phyloP scores from a whole-genome alignment of 1,284 basidiomycete genomes.

The Hypsizygus ulmarius region DNA sequence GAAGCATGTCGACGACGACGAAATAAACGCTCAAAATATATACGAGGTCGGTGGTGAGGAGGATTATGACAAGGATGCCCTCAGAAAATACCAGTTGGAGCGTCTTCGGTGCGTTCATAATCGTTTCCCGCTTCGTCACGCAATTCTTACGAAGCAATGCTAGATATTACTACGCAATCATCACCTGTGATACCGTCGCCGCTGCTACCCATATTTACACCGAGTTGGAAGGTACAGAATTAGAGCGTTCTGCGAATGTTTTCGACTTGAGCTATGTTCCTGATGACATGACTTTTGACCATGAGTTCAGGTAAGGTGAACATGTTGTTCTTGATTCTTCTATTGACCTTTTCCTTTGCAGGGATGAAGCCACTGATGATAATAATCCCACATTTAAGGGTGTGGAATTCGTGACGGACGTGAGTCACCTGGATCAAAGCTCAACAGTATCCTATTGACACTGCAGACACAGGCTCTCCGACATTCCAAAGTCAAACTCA shows the following conservation, averaged over 20 bases:
- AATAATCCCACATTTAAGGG: conserved; percentile 65
- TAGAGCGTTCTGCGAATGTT: conserved; percentile 96
- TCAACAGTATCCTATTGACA: neutral
- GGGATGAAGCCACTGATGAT: conserved; percentile 82
- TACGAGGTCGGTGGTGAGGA: conserved; percentile 65
- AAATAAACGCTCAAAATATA: conserved; percentile 65
- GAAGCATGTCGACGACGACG: conserved; percentile 44
- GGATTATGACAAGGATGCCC: conserved; percentile 84
- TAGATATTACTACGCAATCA: conserved; percentile 96
- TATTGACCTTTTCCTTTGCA: conserved; percentile 28
- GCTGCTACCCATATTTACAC: conserved; percentile 81
- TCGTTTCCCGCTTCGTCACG: conserved; percentile 2
- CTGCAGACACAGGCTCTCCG: conserved; percentile 73
- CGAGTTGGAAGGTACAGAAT: conserved; percentile 93
- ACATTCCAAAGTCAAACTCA: conserved; percentile 96
- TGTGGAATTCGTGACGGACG: conserved; percentile 93
- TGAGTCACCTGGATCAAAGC: conserved; percentile 37
- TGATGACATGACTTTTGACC: conserved; percentile 88
- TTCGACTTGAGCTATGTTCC: conserved; percentile 95
- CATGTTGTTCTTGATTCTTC: conserved; percentile 1
- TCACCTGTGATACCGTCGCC: conserved; percentile 81
- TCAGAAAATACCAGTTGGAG: conserved; percentile 93
- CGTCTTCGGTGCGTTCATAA: conserved; percentile 72
- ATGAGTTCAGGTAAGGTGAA: conserved; percentile 66
- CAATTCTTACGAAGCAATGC: conserved; percentile 6